Percentiles rank a stretch among this genome's conserved stretches.
These are phyloP conservation scores for Lachancea dasiensis DNA, from an alignment of 805 yeast species.

Conservation along the genomic window DNA sequence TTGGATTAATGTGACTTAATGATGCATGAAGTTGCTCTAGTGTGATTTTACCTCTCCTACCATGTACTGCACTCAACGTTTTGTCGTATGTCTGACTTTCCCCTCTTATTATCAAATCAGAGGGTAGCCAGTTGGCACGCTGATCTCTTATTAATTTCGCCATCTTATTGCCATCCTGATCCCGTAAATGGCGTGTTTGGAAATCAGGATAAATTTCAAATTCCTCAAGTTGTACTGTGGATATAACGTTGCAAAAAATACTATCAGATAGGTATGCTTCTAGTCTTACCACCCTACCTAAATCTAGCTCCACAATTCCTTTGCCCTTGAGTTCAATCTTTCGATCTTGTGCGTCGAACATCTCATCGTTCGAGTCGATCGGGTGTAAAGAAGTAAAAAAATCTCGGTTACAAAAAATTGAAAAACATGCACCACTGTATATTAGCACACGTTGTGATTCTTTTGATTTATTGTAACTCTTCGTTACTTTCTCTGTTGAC, in stretches of 20 bases:
- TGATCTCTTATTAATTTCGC: not conserved
- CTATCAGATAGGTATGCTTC: conserved; percentile 1
- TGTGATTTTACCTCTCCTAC: not conserved
- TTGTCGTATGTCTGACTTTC: too few species aligned
- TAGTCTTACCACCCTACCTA: conserved; percentile 2
- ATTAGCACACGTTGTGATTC: too few species aligned
- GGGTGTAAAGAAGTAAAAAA: too few species aligned
- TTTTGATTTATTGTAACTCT: too few species aligned
- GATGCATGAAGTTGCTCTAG: not conserved
- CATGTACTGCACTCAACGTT: not conserved
- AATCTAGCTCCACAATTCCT: not conserved
- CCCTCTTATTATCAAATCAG: not conserved
- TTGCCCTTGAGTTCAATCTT: too few species aligned
- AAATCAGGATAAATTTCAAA: not conserved
- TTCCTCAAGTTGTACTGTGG: not conserved
- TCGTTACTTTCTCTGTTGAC: too few species aligned
- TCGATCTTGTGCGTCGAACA: too few species aligned
- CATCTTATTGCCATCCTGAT: not conserved
- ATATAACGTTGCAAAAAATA: not conserved
- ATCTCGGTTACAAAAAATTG: too few species aligned
- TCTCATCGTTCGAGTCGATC: too few species aligned
- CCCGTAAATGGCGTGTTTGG: not conserved
- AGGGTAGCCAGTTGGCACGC: not conserved
- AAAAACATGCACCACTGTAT: too few species aligned
- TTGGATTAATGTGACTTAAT: not conserved